A percentile compares a stretch with the other conserved stretches of the same genome.
These are phyloP conservation scores for Coemansia sp. DNA, from an alignment of 192 early-diverging fungal genomes.

Conservation along the genomic window DNA sequence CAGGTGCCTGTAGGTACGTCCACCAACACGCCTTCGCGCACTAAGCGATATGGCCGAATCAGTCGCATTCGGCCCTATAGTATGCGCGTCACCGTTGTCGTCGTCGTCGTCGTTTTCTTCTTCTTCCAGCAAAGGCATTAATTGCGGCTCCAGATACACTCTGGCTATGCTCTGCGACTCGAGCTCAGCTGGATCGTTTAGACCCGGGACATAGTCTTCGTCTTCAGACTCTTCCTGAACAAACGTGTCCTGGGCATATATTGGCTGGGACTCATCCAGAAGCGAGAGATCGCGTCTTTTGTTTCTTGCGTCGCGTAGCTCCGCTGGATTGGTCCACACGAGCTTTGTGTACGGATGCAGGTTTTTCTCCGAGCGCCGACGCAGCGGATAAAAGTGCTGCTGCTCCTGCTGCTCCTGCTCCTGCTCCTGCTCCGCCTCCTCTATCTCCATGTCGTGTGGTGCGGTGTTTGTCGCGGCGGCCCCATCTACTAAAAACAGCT, in stretches of 20 bases:
- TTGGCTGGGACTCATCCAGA: no score
- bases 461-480: neutral
- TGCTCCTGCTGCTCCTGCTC: no score
- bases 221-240: slow-evolving; percentile 39
- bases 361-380: slow-evolving; percentile 40
- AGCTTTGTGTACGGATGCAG: slow-evolving; percentile 46
- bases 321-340: slow-evolving; percentile 40
- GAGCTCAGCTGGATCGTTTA: slow-evolving; percentile 11
- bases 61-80: no score
- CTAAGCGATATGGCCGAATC: neutral
- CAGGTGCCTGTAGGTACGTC: slow-evolving; percentile 26
- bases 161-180: slow-evolving; percentile 3
- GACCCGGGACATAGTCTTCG: slow-evolving; percentile 37
- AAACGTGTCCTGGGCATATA: no score
- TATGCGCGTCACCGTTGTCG: no score
- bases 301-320: slow-evolving; percentile 3
- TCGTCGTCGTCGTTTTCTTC: no score
- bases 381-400: slow-evolving; percentile 25
- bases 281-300: slow-evolving; percentile 7
- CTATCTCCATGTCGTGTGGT: no score
- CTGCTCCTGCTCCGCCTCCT: neutral
- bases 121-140: no score
- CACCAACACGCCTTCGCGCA: neutral
- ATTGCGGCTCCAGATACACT: neutral
- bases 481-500: no score